Percentiles rank a stretch among this genome's conserved stretches.
Conservation (phyloP, 257 asterid species). For the Plantago major region DNA sequence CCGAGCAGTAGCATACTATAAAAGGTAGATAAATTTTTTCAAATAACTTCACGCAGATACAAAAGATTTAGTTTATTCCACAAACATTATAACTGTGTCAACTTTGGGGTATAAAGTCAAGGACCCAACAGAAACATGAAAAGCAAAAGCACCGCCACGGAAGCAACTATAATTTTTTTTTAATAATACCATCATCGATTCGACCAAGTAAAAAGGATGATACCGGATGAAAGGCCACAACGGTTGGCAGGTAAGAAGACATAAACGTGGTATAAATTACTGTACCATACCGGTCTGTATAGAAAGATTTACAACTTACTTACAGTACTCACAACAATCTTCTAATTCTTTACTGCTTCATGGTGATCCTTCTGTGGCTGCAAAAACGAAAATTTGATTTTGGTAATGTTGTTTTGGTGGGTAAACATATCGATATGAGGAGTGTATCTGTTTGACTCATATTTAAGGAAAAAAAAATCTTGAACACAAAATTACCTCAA, state of each 20-base stretch:
- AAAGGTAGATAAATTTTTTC: not conserved
- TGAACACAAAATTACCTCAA: slow-evolving; percentile 42
- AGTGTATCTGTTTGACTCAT: not conserved
- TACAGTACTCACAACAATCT: slow-evolving; percentile 8
- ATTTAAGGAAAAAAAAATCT: not conserved
- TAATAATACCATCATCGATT: not conserved
- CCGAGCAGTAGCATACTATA: not conserved
- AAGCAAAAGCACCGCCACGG: not conserved
- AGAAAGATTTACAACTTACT: not conserved
- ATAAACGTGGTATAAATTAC: too few relatives aligned
- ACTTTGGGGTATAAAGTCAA: not conserved
- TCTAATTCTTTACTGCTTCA: slow-evolving; percentile 29
- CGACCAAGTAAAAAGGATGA: too few relatives aligned
- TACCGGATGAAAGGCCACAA: too few relatives aligned
- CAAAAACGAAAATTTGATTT: slow-evolving; percentile 11
- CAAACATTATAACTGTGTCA: not conserved
- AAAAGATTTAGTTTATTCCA: not conserved
- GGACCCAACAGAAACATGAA: too few relatives aligned
- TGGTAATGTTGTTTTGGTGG: not conserved
- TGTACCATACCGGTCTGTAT: too few relatives aligned
- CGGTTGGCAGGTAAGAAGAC: too few relatives aligned
- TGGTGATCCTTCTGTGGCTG: slow-evolving; percentile 28
- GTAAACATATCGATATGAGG: not conserved
- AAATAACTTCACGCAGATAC: slow-evolving; percentile 8
- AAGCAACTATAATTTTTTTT: not conserved